phyloP scores from a whole-genome alignment of 257 asterid species.

The Galeopsis tetrahit region DNA sequence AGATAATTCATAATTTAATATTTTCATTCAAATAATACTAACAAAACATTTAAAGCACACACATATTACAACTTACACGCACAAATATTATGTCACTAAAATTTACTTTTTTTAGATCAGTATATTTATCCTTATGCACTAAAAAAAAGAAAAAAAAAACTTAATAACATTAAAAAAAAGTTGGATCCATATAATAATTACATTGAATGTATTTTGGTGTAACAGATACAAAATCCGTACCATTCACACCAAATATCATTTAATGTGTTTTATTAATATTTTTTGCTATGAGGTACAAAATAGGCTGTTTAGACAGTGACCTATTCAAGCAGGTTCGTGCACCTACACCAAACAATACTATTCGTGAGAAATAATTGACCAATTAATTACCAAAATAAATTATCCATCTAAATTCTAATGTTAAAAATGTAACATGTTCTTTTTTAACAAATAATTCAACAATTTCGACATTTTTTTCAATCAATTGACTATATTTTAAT shows the following conservation, averaged over 20 bases:
- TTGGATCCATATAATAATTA: no score
- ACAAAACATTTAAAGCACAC: not conserved
- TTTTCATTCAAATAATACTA: not conserved
- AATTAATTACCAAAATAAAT: not conserved
- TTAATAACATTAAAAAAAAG: no score
- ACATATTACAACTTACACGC: not conserved
- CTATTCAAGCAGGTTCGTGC: conserved; percentile 19
- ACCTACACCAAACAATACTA: conserved; percentile 4
- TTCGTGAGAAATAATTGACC: not conserved
- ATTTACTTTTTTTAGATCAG: not conserved
- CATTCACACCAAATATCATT: not conserved
- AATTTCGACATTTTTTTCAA: not conserved
- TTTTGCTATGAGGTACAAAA: not conserved
- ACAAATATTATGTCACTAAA: not conserved
- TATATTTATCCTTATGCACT: no score
- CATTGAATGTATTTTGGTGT: no score
- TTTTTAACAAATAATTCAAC: not conserved
- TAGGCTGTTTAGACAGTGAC: conserved; percentile 27
- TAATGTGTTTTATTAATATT: conserved; percentile 9
- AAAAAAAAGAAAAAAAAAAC: no score
- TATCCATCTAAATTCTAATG: no score
- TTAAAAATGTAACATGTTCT: no score
- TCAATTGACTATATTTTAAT: no score
- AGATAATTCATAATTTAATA: no score
- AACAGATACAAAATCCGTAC: not conserved